Conservation (phyloP, 768 basidiomycete species). For the Suillus clintonianus region DNA sequence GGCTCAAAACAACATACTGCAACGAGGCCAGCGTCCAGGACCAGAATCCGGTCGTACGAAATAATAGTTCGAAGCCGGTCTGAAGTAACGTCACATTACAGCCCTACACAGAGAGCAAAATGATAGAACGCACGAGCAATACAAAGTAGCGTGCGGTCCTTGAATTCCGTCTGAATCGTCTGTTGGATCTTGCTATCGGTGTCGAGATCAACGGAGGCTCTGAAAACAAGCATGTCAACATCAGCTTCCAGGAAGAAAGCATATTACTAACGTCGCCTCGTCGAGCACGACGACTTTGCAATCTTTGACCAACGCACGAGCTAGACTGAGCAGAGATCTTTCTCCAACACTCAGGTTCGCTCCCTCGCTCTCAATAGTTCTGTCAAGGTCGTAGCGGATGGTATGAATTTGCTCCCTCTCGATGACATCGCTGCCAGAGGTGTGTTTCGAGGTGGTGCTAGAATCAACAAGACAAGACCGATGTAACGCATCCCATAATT, state of each 20-base stretch:
- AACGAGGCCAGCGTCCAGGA: constrained; percentile 64
- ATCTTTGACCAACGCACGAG: constrained; percentile 54
- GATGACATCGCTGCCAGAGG: constrained; percentile 18
- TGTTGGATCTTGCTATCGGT: constrained; percentile 58
- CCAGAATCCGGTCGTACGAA: constrained; percentile 69
- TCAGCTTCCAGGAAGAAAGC: constrained; percentile 27
- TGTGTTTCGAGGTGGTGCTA: constrained; percentile 18
- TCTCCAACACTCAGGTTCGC: constrained; percentile 50
- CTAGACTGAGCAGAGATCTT: constrained; percentile 51
- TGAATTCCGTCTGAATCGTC: constrained; percentile 43
- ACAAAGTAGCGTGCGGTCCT: constrained; percentile 51
- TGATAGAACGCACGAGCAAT: constrained; percentile 42
- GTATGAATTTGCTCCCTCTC: constrained; percentile 15
- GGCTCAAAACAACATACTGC: constrained; percentile 35
- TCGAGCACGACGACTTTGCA: constrained; percentile 52
- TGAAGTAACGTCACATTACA: not conserved
- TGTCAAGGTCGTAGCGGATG: constrained; percentile 51
- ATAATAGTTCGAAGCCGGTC: constrained; percentile 54
- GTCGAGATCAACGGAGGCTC: constrained; percentile 39
- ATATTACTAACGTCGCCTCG: constrained; percentile 33
- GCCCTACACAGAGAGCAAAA: not conserved
- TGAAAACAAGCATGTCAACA: constrained; percentile 16
- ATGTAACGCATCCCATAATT: constrained; percentile 70
- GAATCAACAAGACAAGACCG: constrained; percentile 50
- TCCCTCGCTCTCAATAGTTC: constrained; percentile 54